Percentiles rank a stretch among this genome's conserved stretches.
Evolutionary conservation across 2,329 filamentous ascomycete genomes (phyloP).

Genomic region (Penicillium sp.): DNA sequence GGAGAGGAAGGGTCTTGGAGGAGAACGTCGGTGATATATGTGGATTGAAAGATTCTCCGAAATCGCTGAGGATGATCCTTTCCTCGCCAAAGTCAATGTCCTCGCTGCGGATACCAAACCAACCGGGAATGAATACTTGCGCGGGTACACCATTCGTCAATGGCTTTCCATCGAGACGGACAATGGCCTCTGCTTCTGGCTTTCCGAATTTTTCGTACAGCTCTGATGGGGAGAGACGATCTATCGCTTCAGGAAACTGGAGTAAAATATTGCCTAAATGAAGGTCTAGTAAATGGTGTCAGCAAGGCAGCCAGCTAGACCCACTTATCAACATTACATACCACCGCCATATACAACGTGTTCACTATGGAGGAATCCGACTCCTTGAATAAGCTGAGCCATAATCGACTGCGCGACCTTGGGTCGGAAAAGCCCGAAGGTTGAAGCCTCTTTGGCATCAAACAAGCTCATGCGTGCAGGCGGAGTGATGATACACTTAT

Average conservation of each 20-base stretch:
- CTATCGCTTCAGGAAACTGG: too few relatives aligned
- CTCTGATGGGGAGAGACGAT: too few relatives aligned
- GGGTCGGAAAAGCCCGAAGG: too few relatives aligned
- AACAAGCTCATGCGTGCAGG: slow-evolving; percentile 23
- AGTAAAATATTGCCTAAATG: too few relatives aligned
- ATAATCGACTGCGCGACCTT: too few relatives aligned
- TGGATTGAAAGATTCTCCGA: slow-evolving; percentile 32
- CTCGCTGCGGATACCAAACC: slow-evolving; percentile 19
- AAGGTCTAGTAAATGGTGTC: too few relatives aligned
- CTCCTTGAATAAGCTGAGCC: too few relatives aligned
- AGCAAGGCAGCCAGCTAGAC: too few relatives aligned
- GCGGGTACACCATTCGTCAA: slow-evolving; percentile 22
- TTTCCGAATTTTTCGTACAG: too few relatives aligned
- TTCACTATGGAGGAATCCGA: too few relatives aligned
- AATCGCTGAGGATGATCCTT: slow-evolving; percentile 27
- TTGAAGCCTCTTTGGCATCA: slow-evolving; percentile 14
- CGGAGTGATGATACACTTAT: slow-evolving; percentile 23
- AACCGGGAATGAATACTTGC: slow-evolving; percentile 14
- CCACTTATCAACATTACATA: too few relatives aligned
- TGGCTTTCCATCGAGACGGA: slow-evolving; percentile 22
- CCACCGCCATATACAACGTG: too few relatives aligned
- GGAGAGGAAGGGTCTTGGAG: slow-evolving; percentile 27
- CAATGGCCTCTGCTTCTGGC: slow-evolving; percentile 18
- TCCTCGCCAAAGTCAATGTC: slow-evolving; percentile 20
- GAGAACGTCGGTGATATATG: slow-evolving; percentile 3